Conservation (phyloP, 495 filamentous ascomycete genomes). For the Arthonia radiata region DNA sequence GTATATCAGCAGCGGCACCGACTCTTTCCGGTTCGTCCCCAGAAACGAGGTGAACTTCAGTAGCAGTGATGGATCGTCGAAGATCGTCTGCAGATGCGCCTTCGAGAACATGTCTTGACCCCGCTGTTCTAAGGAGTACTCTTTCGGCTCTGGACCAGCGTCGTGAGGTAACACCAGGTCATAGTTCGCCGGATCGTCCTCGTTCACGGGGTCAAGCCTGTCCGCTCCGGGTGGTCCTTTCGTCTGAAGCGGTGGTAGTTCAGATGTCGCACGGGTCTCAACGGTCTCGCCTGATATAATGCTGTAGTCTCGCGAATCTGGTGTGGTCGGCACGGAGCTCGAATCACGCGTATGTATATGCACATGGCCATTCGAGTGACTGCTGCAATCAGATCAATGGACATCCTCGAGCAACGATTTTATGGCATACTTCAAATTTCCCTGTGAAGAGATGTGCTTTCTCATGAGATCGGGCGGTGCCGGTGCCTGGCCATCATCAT, state of each 20-base stretch:
- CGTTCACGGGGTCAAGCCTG: constrained; percentile 21
- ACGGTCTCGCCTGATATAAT: background rate
- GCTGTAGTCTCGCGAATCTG: background rate
- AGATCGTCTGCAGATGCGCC: constrained; percentile 32
- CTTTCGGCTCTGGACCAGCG: constrained; percentile 5
- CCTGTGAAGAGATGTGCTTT: no score
- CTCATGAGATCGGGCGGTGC: no score
- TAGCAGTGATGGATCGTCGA: constrained; percentile 42
- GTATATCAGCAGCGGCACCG: constrained; percentile 35
- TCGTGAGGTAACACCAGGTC: constrained; percentile 22
- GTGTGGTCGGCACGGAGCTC: no score
- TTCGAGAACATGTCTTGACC: constrained; percentile 38
- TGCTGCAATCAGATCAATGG: no score
- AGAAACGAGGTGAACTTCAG: constrained; percentile 38
- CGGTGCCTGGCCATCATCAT: no score
- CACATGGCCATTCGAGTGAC: no score
- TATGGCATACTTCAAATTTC: no score
- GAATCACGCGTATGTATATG: no score
- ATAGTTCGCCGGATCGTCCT: constrained; percentile 27
- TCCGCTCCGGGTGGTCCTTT: constrained; percentile 18
- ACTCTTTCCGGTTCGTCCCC: constrained; percentile 44
- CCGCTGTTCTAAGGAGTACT: constrained; percentile 30
- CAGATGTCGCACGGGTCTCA: no score
- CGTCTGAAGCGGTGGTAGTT: constrained; percentile 16
- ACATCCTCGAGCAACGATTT: no score